Evolutionary conservation across 192 early-diverging fungal species (phyloP), one percentile per base, ranked within the genome.

Genomic region (Podila epigama): DNA sequence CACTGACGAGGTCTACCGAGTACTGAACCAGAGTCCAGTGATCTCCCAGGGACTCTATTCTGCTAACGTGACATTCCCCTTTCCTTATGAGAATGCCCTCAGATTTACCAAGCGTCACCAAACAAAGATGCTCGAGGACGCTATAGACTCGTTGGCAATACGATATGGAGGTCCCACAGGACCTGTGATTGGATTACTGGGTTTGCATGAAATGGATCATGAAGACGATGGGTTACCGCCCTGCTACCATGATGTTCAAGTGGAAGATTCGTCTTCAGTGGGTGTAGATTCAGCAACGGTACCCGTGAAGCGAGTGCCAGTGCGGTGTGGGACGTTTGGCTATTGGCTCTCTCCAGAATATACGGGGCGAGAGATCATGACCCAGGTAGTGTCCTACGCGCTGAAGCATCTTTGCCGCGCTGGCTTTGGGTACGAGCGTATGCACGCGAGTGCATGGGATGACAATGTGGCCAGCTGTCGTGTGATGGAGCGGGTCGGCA

Each of bases 181-280:
- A 11, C 64, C 64, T 5, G 64, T 75, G 15, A 75, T 75, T 11
- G 72, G 72, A 0, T 4, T 75, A 1, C 1, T 75, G 16, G 52
- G 29, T 16, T 2, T 75, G 28, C 51, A 32, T 28, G 27, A 29
- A n/a, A 63, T 67, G 5, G 48, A 75, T 20, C 72, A 75, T 40
- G 60, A 58, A 8, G 60, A 75, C 3, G 18, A 54, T 9, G 44
- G 20, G 7, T 18, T 48, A 10, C 44, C 44, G 0, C n/a, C 35
- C 29, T 62, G 39, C 16, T 8, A 12, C 44, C 44, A 20, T 51
- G 44, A 20, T 18, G 29, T 13, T 12, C 0, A 7, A 28, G 51
- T 28, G 29, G n/a, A 12, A 27, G 13, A 6, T 27, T 51, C 50
- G 50, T 51, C 5, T 51, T 51, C 22, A 25, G 29, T n/a, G 25